Percentiles rank a stretch among this genome's conserved stretches.
Conservation (phyloP, 305 asterid species). For the Coffea humblotiana region DNA sequence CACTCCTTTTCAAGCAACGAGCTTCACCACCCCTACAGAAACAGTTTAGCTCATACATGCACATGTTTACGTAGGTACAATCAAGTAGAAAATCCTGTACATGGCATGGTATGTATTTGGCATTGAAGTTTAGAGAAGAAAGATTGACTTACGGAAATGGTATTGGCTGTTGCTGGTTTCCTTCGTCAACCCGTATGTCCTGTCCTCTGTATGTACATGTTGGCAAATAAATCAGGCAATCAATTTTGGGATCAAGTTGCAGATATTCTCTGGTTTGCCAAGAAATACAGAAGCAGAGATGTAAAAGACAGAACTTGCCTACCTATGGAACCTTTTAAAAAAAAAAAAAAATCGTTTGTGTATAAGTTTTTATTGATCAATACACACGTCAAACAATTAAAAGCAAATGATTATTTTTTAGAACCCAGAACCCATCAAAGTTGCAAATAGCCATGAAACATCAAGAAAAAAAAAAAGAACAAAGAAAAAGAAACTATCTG, state of each 20-base stretch:
- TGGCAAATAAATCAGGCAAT: not conserved
- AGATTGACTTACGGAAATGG: slow-evolving; percentile 26
- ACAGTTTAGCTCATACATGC: not conserved
- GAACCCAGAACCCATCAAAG: no score
- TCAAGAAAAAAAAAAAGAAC: no score
- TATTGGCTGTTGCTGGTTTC: slow-evolving; percentile 21
- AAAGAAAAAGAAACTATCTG: no score
- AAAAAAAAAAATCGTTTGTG: no score
- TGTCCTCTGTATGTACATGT: slow-evolving; percentile 17
- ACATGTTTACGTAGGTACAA: not conserved
- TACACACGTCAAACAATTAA: no score
- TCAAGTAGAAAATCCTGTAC: not conserved
- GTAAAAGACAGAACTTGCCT: not conserved
- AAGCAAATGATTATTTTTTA: no score
- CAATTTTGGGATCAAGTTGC: not conserved
- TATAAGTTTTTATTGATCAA: no score
- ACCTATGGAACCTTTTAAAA: no score
- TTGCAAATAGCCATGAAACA: no score
- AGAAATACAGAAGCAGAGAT: not conserved
- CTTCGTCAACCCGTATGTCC: slow-evolving; percentile 29
- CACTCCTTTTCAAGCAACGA: slow-evolving; percentile 40
- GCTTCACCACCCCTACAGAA: slow-evolving; percentile 28
- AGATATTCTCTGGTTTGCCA: not conserved
- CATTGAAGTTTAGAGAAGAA: not conserved
- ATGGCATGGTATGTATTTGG: not conserved